Evolutionary conservation across 2,329 filamentous ascomycete species (phyloP), one percentile per base, ranked within the genome.

Genomic region (Uncinocarpus reesii): DNA sequence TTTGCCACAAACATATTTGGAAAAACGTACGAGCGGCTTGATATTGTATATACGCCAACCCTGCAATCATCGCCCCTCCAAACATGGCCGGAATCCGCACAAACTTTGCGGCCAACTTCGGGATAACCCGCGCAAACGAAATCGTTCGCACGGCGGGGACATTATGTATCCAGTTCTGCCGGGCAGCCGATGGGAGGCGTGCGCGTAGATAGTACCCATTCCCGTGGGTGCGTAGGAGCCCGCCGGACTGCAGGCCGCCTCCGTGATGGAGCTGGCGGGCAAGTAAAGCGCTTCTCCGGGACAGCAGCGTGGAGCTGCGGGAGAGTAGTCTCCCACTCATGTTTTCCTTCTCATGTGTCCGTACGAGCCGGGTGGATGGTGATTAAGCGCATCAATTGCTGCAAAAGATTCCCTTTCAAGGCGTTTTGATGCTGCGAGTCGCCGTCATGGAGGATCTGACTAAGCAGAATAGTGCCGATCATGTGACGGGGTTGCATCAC

Each of bases 11-110:
- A 42, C 13, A 35, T n/a, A 11, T 18, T n/a, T 18, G 26, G 10
- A 24, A 51, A 1, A 45, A 76, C 84, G 54, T 76, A 89, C 85
- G 85, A 48, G 83, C 81, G 54, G 92, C 90, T 68, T 98, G 92
- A 64, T 98, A 96, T 64, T 98, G 92, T 42, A 98, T 71, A 76
- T 95, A 98, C 21, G 88, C 88, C 51, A 93, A 71, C 2, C 85
- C 86, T 11, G 86, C 89, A 56, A 98, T 78, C 60, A 88, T 86
- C 40, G 89, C 78, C 35, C 87, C 88, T 35, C 90, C 92, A 60
- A 95, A 89, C 71, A 95, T 83, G 50, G 92, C 92, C 16, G 92
- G 92, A 47, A 95, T 74, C 49, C 88, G 80, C 29, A 82, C 77
- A 57, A 98, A 83, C 71, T 95, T 98, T 61, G 92, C 69, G n/a